Evolutionary conservation across 768 basidiomycete species (phyloP).

Genomic region (Daedaleopsis sinensis): DNA sequence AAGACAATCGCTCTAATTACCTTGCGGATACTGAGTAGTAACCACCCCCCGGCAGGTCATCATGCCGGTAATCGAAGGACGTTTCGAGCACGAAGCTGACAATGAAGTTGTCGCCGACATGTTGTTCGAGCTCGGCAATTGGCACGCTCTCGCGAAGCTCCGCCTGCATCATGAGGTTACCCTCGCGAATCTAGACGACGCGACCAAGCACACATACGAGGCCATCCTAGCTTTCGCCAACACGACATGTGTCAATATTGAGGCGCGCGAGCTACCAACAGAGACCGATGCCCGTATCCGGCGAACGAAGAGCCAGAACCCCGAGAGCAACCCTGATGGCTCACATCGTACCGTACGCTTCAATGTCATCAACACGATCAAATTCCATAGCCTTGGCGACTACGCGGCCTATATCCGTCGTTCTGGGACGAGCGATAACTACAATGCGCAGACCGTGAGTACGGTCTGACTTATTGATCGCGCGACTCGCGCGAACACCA

Average conservation of each 20-base stretch:
- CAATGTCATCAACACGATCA: slow-evolving; percentile 28
- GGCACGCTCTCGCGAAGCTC: slow-evolving; percentile 40
- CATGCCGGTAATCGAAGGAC: slow-evolving; percentile 37
- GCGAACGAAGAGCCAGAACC: neutral
- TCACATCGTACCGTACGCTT: neutral
- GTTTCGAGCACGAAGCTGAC: slow-evolving; percentile 31
- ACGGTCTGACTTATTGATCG: too few species aligned
- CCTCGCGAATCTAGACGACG: slow-evolving; percentile 21
- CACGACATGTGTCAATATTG: neutral
- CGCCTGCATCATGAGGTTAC: slow-evolving; percentile 35
- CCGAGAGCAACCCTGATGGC: neutral
- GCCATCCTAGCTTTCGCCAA: slow-evolving; percentile 28
- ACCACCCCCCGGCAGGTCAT: too few species aligned
- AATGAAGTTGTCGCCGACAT: slow-evolving; percentile 13
- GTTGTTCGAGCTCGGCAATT: slow-evolving; percentile 29
- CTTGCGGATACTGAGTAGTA: too few species aligned
- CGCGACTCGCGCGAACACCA: too few species aligned
- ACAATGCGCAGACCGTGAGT: too few species aligned
- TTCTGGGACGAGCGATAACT: slow-evolving; percentile 17
- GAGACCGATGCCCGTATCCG: neutral
- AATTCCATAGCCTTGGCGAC: slow-evolving; percentile 30
- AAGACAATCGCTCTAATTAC: neutral
- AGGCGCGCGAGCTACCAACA: neutral
- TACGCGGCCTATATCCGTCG: slow-evolving; percentile 11
- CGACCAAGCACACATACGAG: slow-evolving; percentile 15